A percentile compares a stretch with the other conserved stretches of the same genome.
Evolutionary conservation across 1,139 yeast species (phyloP).

Genomic region (Ogataea hybrid): DNA sequence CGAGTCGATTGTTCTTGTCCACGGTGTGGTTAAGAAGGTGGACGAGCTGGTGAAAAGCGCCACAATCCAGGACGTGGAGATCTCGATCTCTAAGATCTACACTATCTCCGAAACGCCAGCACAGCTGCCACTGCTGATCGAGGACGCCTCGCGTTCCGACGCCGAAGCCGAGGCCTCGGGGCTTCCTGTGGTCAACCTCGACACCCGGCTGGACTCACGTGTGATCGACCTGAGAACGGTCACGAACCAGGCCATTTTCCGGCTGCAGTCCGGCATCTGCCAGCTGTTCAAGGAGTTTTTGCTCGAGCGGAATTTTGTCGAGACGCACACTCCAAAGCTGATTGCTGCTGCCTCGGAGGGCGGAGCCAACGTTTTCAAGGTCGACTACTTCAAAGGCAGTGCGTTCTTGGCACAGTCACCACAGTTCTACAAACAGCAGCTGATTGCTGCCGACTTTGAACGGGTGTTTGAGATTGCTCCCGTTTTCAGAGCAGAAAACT

Average conservation of each 20-base stretch:
- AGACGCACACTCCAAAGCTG: constrained; percentile 93
- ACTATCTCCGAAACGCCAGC: constrained; percentile 87
- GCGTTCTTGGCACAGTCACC: constrained; percentile 98
- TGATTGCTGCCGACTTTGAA: constrained; percentile 97
- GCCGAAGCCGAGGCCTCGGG: constrained; percentile 92
- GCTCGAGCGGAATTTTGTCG: constrained; percentile 65
- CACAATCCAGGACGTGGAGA: constrained; percentile 87
- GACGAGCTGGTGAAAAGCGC: constrained; percentile 88
- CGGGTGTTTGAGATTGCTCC: constrained; percentile 95
- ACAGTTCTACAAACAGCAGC: constrained; percentile 95
- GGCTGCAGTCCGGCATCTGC: constrained; percentile 88
- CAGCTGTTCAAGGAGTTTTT: constrained; percentile 87
- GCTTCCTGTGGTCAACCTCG: constrained; percentile 91
- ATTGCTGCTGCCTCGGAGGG: constrained; percentile 97
- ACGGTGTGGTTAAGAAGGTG: constrained; percentile 80
- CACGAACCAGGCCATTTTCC: constrained; percentile 96
- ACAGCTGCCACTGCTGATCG: constrained; percentile 89
- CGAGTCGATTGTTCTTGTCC: constrained; percentile 89
- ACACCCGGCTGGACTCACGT: constrained; percentile 92
- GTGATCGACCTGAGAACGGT: constrained; percentile 95
- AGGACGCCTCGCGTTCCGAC: constrained; percentile 95
- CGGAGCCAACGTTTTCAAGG: constrained; percentile 94
- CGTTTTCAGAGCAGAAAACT: constrained; percentile 98
- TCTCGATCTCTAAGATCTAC: constrained; percentile 69
- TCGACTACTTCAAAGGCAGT: constrained; percentile 85